phyloP scores from a whole-genome alignment of 2,329 filamentous ascomycete genomes.

The Akanthomyces dipterigenus region DNA sequence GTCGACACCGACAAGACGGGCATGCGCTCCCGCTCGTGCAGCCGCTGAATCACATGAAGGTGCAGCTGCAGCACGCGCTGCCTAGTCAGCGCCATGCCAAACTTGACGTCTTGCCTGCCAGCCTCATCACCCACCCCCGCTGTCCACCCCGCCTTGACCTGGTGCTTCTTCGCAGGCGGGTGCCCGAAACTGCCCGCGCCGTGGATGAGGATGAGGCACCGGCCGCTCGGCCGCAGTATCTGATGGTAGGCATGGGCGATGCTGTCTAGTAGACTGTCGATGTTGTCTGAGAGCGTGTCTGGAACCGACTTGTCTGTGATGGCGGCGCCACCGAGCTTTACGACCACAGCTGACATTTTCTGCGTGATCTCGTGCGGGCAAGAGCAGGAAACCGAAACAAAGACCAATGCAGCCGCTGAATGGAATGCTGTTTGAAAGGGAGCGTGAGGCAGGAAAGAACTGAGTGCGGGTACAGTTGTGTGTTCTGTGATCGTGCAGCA shows the following conservation, averaged over 20 bases:
- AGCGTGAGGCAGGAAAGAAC: neutral
- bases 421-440: neutral
- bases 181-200: constrained; percentile 13
- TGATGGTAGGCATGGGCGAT: constrained; percentile 6
- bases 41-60: neutral
- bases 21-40: neutral
- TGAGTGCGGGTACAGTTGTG: neutral
- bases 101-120: neutral
- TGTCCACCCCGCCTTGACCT: constrained; percentile 10
- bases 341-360: constrained; percentile 5
- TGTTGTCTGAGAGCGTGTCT: neutral
- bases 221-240: neutral
- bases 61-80: constrained; percentile 12
- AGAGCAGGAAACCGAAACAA: neutral
- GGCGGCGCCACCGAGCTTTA: constrained; percentile 13
- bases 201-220: constrained; percentile 3
- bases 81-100: constrained; percentile 10
- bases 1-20: constrained; percentile 11
- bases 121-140: too few species aligned
- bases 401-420: neutral
- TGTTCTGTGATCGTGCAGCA: neutral
- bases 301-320: constrained; percentile 11
- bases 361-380: neutral
- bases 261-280: constrained; percentile 1
- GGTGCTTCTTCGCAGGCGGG: constrained; percentile 11